Percentiles rank a stretch among this genome's conserved stretches.
These are phyloP conservation scores for Scenedesmus sp. DNA, from an alignment of 163 green algal species.

Conservation along the genomic window DNA sequence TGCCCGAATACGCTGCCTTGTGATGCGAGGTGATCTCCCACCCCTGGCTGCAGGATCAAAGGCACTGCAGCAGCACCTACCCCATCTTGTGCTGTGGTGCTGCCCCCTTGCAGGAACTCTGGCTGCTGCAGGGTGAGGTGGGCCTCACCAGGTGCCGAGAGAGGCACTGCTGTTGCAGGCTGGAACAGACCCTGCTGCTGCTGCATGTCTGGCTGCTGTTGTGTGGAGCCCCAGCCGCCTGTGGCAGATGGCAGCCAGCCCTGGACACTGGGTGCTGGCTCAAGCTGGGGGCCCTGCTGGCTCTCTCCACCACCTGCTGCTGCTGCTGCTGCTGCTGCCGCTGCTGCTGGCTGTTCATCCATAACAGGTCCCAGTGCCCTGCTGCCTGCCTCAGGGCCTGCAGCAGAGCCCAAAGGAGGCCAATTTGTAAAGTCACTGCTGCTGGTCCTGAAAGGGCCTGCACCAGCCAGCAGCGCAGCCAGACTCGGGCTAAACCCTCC, in stretches of 20 bases:
- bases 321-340: too few species aligned
- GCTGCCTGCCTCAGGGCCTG: slow-evolving; percentile 19
- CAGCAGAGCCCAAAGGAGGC: not conserved
- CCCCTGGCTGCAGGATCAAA: not conserved
- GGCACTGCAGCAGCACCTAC: not conserved
- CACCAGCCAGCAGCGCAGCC: not conserved
- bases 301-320: not conserved
- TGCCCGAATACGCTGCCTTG: not conserved
- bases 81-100: not conserved
- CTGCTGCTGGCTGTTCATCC: not conserved
- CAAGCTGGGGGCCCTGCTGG: not conserved
- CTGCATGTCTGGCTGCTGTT: not conserved
- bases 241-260: not conserved
- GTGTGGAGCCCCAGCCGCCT: not conserved
- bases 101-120: not conserved
- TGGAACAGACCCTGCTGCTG: not conserved
- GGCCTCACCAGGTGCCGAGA: not conserved
- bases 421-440: slow-evolving; percentile 10
- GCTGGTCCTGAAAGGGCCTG: slow-evolving; percentile 15
- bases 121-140: not conserved
- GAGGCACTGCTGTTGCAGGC: not conserved
- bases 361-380: not conserved
- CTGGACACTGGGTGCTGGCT: not conserved
- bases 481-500: slow-evolving; percentile 4
- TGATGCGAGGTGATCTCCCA: not conserved